Evolutionary conservation across 2,329 filamentous ascomycete genomes (phyloP).

Genomic region (Aspergillus pseudoterreus): DNA sequence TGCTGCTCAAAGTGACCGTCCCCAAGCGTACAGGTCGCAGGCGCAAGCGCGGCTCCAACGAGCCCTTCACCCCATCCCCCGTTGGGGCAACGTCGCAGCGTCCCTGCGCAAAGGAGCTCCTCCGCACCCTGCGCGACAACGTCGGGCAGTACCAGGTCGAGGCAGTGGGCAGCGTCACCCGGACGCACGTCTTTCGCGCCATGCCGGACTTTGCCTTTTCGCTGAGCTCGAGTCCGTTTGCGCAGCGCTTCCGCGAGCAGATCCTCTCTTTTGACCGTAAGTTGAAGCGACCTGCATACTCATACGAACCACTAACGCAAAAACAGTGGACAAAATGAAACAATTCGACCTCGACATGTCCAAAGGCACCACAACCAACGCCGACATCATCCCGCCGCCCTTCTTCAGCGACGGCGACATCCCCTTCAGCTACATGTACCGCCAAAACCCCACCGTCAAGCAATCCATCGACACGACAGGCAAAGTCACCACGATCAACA

Average conservation of each 20-base stretch:
- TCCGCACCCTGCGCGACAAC: slow-evolving; percentile 65
- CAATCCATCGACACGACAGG: slow-evolving; percentile 55
- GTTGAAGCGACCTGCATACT: slow-evolving; percentile 11
- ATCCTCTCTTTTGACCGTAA: slow-evolving; percentile 69
- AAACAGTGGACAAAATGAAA: slow-evolving; percentile 53
- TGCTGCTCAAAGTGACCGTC: slow-evolving; percentile 81
- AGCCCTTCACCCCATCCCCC: slow-evolving; percentile 55
- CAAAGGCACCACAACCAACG: slow-evolving; percentile 55
- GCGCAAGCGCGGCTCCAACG: slow-evolving; percentile 72
- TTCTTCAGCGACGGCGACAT: slow-evolving; percentile 70
- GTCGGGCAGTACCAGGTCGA: slow-evolving; percentile 63
- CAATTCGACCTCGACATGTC: slow-evolving; percentile 65
- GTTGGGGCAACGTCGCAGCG: slow-evolving; percentile 25
- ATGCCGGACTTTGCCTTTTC: slow-evolving; percentile 86
- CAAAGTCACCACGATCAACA: slow-evolving; percentile 59
- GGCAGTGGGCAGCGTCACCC: slow-evolving; percentile 67
- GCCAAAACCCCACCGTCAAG: slow-evolving; percentile 77
- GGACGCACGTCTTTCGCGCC: slow-evolving; percentile 80
- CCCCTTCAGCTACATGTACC: slow-evolving; percentile 70
- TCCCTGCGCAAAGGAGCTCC: slow-evolving; percentile 22
- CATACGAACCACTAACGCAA: not conserved
- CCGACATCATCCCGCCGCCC: slow-evolving; percentile 75
- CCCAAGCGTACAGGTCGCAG: slow-evolving; percentile 84
- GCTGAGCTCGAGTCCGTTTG: slow-evolving; percentile 64
- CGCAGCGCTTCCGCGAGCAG: slow-evolving; percentile 66